Evolutionary conservation across 2,329 filamentous ascomycete species (phyloP).

Genomic region (Cladorrhinum sp.): DNA sequence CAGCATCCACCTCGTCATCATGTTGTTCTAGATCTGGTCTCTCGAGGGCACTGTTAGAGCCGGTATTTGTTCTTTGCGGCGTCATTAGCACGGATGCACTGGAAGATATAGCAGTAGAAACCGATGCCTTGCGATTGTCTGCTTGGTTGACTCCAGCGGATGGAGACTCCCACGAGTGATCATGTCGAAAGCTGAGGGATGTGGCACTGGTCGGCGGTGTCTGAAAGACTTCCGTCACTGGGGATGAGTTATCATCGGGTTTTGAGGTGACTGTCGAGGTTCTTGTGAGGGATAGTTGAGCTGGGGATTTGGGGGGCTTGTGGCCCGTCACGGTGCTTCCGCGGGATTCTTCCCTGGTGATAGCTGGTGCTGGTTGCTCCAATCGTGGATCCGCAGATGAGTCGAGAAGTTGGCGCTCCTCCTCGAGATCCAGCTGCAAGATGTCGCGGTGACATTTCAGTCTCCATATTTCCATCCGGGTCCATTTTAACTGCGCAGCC

Average conservation of each 20-base stretch:
- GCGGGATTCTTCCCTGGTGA: constrained; percentile 35
- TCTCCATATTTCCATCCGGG: constrained; percentile 89
- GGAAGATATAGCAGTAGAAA: constrained; percentile 42
- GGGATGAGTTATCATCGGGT: constrained; percentile 36
- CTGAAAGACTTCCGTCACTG: constrained; percentile 45
- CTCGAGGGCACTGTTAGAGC: constrained; percentile 32
- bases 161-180: constrained; percentile 44
- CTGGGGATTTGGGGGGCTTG: constrained; percentile 38
- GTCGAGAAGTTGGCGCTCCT: constrained; percentile 57
- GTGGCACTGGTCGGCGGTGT: constrained; percentile 45
- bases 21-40: constrained; percentile 32
- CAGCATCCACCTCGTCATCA: constrained; percentile 56
- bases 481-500: constrained; percentile 88
- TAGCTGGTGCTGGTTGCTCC: constrained; percentile 23
- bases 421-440: constrained; percentile 77
- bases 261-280: constrained; percentile 32
- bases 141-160: constrained; percentile 35
- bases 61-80: constrained; percentile 32
- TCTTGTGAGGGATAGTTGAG: constrained; percentile 31
- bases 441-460: constrained; percentile 90
- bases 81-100: constrained; percentile 34
- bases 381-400: constrained; percentile 31
- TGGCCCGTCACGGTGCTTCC: constrained; percentile 36
- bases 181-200: constrained; percentile 38
- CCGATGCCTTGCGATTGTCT: constrained; percentile 40